Base-by-base conservation (phyloP, 2,329 filamentous ascomycete species). In the Fusarium heterosporum region DNA sequence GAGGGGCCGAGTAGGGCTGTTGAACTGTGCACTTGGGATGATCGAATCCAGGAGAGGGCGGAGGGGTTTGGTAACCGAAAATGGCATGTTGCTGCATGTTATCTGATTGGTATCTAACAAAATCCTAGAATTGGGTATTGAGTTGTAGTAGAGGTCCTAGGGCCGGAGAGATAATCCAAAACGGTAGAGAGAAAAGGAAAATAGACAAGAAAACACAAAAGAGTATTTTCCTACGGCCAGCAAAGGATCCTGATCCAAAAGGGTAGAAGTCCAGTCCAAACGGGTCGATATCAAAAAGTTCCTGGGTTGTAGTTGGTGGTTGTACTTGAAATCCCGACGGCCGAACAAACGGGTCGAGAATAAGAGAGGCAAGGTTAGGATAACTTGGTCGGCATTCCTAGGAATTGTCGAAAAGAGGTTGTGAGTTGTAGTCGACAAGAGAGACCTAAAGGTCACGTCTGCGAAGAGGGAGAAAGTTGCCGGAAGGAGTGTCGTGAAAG, bases 21-120 rank as follows among this genome's bases (percentile, higher is more conserved):
- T 80, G 79, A 65, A 79, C 78, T 51, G 77, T 74, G 72, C 78
- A 83, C 76, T 83, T 83, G 68, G 75, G 74, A 64, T 82, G 78
- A 74, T 85, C 83, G 80, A 85, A 83, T 60, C 80, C 79, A 61
- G 85, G 85, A 66, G 85, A 87, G 61, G 84, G 82, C 74, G 85
- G 85, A 69, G 85, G 85, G 69, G 84, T 86, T 72, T 84, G 84
- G 77, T 86, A 84, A 79, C 84, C 84, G 77, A 79, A 85, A 66
- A 76, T 80, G 78, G 82, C 80, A 80, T 84, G 84, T 83, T 87
- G 82, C 82, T 87, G 84, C 85, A 87, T 87, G 79, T 78, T 87
- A 82, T 78, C 73, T 70, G 74, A 70, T 73, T 75, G 74, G 66
- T 72, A 64, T 74, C 57, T 65, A 58, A 66, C 58, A 66, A 57